phyloP scores from a whole-genome alignment of 257 asterid genomes.

The Salvia miltiorrhiza region DNA sequence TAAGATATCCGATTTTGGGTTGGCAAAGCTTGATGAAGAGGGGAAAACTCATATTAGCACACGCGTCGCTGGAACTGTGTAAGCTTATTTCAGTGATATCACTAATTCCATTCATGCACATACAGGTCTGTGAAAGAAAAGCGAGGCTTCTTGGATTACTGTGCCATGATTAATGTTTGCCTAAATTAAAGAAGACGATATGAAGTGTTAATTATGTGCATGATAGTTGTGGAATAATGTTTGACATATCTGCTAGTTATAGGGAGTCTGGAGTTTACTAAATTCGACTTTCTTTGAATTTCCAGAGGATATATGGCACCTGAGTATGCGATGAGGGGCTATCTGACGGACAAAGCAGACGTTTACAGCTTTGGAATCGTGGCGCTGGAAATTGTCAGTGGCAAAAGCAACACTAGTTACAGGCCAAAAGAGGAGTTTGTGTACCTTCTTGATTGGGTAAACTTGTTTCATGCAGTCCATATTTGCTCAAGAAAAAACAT shows the following conservation, averaged over 20 bases:
- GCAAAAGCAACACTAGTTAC: conserved; percentile 55
- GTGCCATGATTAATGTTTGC: not conserved
- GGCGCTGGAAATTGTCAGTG: conserved; percentile 63
- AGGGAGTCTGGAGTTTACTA: not conserved
- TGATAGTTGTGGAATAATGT: no score
- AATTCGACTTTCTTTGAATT: not conserved
- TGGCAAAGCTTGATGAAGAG: conserved; percentile 82
- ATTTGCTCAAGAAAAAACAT: not conserved
- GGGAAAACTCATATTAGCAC: conserved; percentile 84
- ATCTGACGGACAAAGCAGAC: conserved; percentile 76
- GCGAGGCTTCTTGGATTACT: not conserved
- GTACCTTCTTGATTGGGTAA: conserved; percentile 77
- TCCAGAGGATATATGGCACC: conserved; percentile 83
- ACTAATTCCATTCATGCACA: not conserved
- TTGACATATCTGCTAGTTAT: no score
- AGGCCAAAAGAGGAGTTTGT: conserved; percentile 62
- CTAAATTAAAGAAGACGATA: no score
- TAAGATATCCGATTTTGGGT: conserved; percentile 82
- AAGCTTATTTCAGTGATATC: conserved; percentile 26
- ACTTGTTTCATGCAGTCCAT: not conserved
- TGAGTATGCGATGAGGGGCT: conserved; percentile 75
- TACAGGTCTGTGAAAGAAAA: not conserved
- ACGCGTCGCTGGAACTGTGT: conserved; percentile 80
- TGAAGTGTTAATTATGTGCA: no score
- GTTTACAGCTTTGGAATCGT: conserved; percentile 77